These are phyloP conservation scores for Adiantum capillusveneris DNA, from an alignment of 75 land plant species.

Conservation along the genomic window DNA sequence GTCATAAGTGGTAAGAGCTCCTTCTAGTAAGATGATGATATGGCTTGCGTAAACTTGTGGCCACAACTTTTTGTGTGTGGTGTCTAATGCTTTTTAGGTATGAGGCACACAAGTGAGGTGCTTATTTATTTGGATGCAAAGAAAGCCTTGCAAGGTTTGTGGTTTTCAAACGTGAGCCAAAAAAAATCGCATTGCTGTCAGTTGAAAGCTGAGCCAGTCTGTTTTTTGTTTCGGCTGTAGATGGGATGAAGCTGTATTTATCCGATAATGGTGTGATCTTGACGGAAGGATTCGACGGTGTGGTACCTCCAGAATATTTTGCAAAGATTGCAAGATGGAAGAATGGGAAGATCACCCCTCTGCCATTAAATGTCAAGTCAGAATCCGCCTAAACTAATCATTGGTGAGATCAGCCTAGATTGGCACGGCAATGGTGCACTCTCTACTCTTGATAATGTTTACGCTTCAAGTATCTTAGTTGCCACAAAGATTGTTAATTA, in stretches of 20 bases:
- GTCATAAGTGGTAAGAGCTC: conserved; percentile 83
- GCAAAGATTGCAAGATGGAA: conserved; percentile 64
- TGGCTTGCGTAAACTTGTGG: too few relatives aligned
- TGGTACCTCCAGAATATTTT: conserved; percentile 66
- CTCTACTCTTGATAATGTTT: too few relatives aligned
- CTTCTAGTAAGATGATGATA: too few relatives aligned
- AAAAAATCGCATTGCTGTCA: too few relatives aligned
- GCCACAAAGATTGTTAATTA: too few relatives aligned
- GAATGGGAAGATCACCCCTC: conserved; percentile 29
- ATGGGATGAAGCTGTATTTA: conserved; percentile 74
- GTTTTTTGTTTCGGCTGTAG: conserved; percentile 21
- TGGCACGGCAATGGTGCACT: too few relatives aligned
- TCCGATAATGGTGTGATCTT: conserved; percentile 81
- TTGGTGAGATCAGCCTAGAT: too few relatives aligned
- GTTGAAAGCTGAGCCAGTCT: neutral
- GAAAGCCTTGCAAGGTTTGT: conserved; percentile 19
- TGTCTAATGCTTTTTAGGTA: too few relatives aligned
- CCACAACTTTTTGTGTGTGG: too few relatives aligned
- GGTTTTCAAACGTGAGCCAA: too few relatives aligned
- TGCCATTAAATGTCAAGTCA: neutral
- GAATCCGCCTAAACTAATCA: too few relatives aligned
- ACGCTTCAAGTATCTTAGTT: too few relatives aligned
- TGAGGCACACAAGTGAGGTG: conserved; percentile 22
- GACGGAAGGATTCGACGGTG: conserved; percentile 82
- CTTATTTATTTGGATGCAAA: conserved; percentile 29